Conservation (phyloP, 345 rosid genomes). For the Lepidium africanum region DNA sequence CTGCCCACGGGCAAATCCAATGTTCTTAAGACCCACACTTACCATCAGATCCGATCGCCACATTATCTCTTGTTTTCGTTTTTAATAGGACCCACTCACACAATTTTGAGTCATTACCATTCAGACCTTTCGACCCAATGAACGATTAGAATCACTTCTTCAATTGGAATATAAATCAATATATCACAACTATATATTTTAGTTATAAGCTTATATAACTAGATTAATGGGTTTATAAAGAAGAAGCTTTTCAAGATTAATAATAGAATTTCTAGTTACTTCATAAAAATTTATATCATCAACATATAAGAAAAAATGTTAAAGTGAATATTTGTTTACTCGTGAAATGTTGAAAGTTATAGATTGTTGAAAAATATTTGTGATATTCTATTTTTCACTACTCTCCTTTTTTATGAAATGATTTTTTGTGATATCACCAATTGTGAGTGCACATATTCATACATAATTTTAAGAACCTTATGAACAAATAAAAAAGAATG, state of each 20-base stretch:
- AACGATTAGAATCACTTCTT: neutral
- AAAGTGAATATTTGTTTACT: neutral
- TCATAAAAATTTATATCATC: neutral
- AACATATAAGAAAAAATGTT: neutral
- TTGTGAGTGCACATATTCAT: no score
- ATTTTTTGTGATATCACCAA: no score
- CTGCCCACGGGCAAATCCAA: slow-evolving; percentile 32
- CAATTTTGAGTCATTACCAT: neutral
- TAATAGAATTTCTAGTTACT: neutral
- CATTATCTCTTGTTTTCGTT: slow-evolving; percentile 14
- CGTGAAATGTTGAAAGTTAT: neutral
- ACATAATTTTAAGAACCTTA: no score
- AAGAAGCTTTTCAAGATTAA: no score
- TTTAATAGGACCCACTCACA: neutral
- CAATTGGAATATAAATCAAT: no score
- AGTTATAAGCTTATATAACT: neutral
- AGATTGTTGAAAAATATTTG: neutral
- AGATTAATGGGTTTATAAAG: no score
- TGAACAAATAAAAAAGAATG: no score
- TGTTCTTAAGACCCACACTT: slow-evolving; percentile 18
- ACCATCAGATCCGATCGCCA: slow-evolving; percentile 27
- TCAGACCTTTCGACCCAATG: neutral
- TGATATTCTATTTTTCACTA: no score
- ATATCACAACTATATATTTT: neutral
- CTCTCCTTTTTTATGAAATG: no score